phyloP scores from a whole-genome alignment of 371 early-diverging fungal species.

The Paraphysoderma sedebokerense region DNA sequence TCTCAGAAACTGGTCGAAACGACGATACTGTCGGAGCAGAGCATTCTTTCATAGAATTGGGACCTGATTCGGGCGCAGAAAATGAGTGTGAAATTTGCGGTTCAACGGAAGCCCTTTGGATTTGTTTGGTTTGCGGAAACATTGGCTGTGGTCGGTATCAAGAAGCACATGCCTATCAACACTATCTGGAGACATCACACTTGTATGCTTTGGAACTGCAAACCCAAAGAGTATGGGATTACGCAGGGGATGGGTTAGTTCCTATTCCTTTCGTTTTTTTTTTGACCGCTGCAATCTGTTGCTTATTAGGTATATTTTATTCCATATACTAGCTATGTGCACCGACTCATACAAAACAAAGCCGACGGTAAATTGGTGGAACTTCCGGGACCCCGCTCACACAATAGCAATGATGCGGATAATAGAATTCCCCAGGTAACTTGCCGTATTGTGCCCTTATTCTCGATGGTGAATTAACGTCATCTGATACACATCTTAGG shows the following conservation, averaged over 20 bases:
- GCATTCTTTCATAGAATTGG: not conserved
- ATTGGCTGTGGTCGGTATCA: constrained; percentile 68
- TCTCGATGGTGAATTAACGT: no score
- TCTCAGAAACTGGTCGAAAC: constrained; percentile 6
- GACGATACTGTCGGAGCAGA: not conserved
- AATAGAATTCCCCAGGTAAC: no score
- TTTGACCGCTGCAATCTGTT: not conserved
- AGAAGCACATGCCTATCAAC: constrained; percentile 68
- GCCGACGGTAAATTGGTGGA: constrained; percentile 83
- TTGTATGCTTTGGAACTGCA: constrained; percentile 78
- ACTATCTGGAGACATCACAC: constrained; percentile 62
- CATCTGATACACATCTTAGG: no score
- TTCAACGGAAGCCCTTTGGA: constrained; percentile 67
- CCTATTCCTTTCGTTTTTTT: not conserved
- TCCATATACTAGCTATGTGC: constrained; percentile 42
- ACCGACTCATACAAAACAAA: constrained; percentile 73
- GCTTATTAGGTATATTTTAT: not conserved
- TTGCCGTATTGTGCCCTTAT: no score
- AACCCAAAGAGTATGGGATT: constrained; percentile 94
- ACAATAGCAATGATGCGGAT: no score
- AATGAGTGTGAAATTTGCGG: constrained; percentile 56
- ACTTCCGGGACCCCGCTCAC: constrained; percentile 24
- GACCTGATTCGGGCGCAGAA: constrained; percentile 9
- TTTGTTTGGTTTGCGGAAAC: constrained; percentile 84
- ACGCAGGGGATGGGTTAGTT: constrained; percentile 68